Percentiles rank a stretch among this genome's conserved stretches.
These are phyloP conservation scores for Dendrobium huoshanense DNA, from an alignment of 106 monocot species.

Conservation along the genomic window DNA sequence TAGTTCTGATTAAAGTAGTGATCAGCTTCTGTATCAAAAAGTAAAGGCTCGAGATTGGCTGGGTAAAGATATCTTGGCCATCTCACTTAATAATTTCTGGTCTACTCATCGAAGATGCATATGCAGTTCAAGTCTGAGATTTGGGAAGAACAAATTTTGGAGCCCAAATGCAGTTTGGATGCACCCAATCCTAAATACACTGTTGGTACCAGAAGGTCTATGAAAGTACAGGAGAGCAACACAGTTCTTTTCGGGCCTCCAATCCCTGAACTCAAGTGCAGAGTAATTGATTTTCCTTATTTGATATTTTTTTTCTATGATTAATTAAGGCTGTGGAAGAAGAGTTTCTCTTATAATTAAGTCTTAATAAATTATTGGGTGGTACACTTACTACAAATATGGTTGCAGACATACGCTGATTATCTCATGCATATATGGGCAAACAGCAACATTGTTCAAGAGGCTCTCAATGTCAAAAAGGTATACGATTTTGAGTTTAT, in stretches of 20 bases:
- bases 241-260: background rate
- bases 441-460: background rate
- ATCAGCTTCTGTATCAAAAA: no score
- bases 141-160: background rate
- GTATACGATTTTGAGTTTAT: background rate
- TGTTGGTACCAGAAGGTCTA: background rate
- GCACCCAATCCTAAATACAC: background rate
- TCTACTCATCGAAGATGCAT: no score
- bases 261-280: background rate
- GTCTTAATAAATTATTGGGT: no score
- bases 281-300: background rate
- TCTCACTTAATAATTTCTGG: no score
- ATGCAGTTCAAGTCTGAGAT: background rate
- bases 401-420: background rate
- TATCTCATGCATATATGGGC: slow-evolving; percentile 5
- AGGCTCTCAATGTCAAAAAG: slow-evolving; percentile 1
- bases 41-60: no score
- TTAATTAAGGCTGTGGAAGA: no score
- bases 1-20: no score
- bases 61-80: no score
- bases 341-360: no score
- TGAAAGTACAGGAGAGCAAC: background rate
- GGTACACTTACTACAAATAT: background rate
- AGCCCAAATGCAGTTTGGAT: slow-evolving; percentile 3
- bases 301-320: no score